Conservation (phyloP, 2,329 filamentous ascomycete species). For the Colletotrichum musae region DNA sequence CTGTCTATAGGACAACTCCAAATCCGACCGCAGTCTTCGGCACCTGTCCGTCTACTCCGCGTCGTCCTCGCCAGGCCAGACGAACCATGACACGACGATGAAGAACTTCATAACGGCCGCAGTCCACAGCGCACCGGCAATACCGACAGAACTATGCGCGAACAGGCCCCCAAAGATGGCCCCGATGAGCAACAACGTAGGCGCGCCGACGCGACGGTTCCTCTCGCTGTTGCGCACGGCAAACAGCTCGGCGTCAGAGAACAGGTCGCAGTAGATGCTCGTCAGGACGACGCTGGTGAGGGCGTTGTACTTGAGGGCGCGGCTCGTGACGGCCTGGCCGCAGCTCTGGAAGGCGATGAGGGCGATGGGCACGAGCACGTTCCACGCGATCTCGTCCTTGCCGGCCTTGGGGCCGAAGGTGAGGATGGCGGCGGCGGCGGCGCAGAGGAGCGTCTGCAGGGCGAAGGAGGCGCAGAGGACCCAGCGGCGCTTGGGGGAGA, state of each 20-base stretch:
- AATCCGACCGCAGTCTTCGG: neutral
- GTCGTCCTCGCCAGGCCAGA: constrained; percentile 68
- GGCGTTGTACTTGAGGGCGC: constrained; percentile 77
- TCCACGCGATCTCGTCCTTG: constrained; percentile 66
- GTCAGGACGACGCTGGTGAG: constrained; percentile 86
- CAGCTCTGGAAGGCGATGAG: constrained; percentile 83
- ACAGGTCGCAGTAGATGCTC: constrained; percentile 85
- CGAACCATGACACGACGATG: constrained; percentile 71
- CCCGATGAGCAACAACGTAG: constrained; percentile 63
- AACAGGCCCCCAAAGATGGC: constrained; percentile 66
- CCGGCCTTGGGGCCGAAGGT: constrained; percentile 58
- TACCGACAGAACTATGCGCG: constrained; percentile 63
- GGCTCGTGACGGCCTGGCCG: constrained; percentile 82
- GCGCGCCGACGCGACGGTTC: constrained; percentile 66
- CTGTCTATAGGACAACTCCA: neutral
- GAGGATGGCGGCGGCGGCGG: constrained; percentile 60
- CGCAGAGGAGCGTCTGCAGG: constrained; percentile 65
- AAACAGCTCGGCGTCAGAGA: constrained; percentile 73
- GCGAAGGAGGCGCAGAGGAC: constrained; percentile 73
- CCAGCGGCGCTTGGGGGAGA: constrained; percentile 74
- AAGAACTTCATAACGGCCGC: constrained; percentile 69
- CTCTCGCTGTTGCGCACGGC: constrained; percentile 61
- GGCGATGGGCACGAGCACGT: constrained; percentile 76
- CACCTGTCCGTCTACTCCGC: constrained; percentile 42
- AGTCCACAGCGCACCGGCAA: constrained; percentile 71